Evolutionary conservation across 805 yeast genomes (phyloP).

Genomic region (Kodamaea nitidulidarum): DNA sequence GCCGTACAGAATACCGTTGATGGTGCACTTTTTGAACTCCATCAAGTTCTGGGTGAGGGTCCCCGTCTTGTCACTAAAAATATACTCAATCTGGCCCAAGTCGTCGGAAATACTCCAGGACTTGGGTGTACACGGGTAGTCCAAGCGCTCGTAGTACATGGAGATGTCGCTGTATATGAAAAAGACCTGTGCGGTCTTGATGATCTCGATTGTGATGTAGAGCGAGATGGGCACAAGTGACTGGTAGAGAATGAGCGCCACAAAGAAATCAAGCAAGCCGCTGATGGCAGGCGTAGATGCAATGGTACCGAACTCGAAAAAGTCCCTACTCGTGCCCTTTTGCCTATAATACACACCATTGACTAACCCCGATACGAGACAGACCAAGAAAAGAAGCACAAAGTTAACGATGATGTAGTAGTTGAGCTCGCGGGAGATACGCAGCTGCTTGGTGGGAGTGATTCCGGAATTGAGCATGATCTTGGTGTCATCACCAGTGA

Average conservation of each 20-base stretch:
- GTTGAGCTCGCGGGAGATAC: slow-evolving; percentile 63
- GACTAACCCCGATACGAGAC: slow-evolving; percentile 65
- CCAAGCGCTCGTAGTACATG: slow-evolving; percentile 65
- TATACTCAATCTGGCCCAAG: slow-evolving; percentile 77
- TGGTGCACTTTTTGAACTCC: slow-evolving; percentile 76
- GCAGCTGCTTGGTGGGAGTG: slow-evolving; percentile 70
- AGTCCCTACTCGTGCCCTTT: slow-evolving; percentile 42
- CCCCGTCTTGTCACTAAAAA: slow-evolving; percentile 82
- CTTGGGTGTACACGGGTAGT: slow-evolving; percentile 75
- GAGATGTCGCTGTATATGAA: slow-evolving; percentile 67
- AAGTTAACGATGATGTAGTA: slow-evolving; percentile 64
- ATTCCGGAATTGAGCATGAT: slow-evolving; percentile 75
- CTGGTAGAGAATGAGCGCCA: slow-evolving; percentile 69
- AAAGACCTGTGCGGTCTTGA: slow-evolving; percentile 71
- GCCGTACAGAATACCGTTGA: slow-evolving; percentile 66
- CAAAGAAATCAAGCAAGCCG: slow-evolving; percentile 68
- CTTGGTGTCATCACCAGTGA: slow-evolving; percentile 73
- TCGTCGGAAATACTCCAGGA: slow-evolving; percentile 84
- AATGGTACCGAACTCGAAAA: slow-evolving; percentile 59
- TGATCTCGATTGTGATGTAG: slow-evolving; percentile 73
- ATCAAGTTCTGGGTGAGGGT: slow-evolving; percentile 78
- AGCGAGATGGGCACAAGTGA: slow-evolving; percentile 77
- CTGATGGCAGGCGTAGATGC: slow-evolving; percentile 58
- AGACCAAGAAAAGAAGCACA: slow-evolving; percentile 53
- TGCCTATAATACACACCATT: slow-evolving; percentile 61